Percentiles rank a stretch among this genome's conserved stretches.
These are phyloP conservation scores for Akanthomyces dipterigenus DNA, from an alignment of 2,329 filamentous ascomycete species.

Conservation along the genomic window DNA sequence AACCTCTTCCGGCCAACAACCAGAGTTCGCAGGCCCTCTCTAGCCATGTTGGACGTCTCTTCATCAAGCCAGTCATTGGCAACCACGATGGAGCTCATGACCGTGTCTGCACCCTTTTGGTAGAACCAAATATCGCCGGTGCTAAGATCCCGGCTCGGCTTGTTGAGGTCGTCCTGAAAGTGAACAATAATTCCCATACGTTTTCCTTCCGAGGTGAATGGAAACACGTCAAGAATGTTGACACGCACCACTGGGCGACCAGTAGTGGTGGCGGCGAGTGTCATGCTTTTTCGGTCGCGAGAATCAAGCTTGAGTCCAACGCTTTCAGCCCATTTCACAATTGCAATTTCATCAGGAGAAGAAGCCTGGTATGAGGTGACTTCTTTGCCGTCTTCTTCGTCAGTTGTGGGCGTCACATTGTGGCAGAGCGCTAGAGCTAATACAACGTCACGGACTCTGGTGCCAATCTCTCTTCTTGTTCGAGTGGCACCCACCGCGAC, in stretches of 20 bases:
- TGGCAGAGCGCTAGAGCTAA: slow-evolving; percentile 89
- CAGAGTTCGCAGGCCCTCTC: slow-evolving; percentile 87
- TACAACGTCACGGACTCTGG: slow-evolving; percentile 86
- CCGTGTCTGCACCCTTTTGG: slow-evolving; percentile 95
- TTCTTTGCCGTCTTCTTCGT: slow-evolving; percentile 70
- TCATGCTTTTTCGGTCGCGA: slow-evolving; percentile 81
- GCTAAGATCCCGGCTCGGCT: slow-evolving; percentile 42
- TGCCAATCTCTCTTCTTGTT: slow-evolving; percentile 86
- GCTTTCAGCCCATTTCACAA: slow-evolving; percentile 89
- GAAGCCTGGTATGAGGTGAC: slow-evolving; percentile 91
- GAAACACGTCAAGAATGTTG: slow-evolving; percentile 87
- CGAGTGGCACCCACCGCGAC: slow-evolving; percentile 62
- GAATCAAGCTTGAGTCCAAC: slow-evolving; percentile 80
- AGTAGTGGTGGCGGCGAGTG: slow-evolving; percentile 69
- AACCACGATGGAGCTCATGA: slow-evolving; percentile 93
- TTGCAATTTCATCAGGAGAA: slow-evolving; percentile 96
- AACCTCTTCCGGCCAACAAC: slow-evolving; percentile 91
- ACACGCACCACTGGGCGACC: slow-evolving; percentile 74
- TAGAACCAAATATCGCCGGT: slow-evolving; percentile 93
- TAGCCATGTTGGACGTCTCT: slow-evolving; percentile 98
- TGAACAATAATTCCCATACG: slow-evolving; percentile 96
- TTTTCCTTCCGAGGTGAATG: slow-evolving; percentile 96
- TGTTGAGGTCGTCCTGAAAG: slow-evolving; percentile 56
- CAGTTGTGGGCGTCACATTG: slow-evolving; percentile 80
- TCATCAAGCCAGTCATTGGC: slow-evolving; percentile 98